These are phyloP conservation scores for Zopfia rhizophila DNA, from an alignment of 2,329 filamentous ascomycete species.

Conservation along the genomic window DNA sequence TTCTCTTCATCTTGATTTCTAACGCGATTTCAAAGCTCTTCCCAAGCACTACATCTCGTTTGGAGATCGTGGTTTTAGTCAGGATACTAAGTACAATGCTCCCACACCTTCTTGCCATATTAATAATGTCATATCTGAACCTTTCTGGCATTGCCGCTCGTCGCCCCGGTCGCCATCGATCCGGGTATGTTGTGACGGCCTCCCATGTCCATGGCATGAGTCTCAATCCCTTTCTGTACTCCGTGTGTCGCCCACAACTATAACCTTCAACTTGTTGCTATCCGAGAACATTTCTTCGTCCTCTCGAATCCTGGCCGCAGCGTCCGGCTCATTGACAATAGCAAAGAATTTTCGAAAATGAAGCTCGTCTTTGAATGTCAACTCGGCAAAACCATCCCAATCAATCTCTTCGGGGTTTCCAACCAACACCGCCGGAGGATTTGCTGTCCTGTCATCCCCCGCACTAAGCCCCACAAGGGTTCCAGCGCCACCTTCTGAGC, in stretches of 20 bases:
- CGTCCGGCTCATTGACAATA: constrained; percentile 23
- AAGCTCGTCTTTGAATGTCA: constrained; percentile 35
- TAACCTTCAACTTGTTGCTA: constrained; percentile 18
- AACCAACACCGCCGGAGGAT: constrained; percentile 32
- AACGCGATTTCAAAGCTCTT: too few relatives aligned
- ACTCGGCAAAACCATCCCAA: constrained; percentile 33
- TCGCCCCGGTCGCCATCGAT: too few relatives aligned
- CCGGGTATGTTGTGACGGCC: too few relatives aligned
- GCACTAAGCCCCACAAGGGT: neutral
- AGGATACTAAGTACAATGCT: too few relatives aligned
- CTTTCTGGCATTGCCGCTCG: too few relatives aligned
- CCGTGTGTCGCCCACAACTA: constrained; percentile 24
- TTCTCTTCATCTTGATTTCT: too few relatives aligned
- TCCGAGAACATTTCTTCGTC: constrained; percentile 34
- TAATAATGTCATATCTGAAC: too few relatives aligned
- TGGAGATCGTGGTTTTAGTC: too few relatives aligned
- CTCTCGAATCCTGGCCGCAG: constrained; percentile 28
- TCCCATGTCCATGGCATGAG: too few relatives aligned
- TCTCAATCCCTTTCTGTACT: neutral
- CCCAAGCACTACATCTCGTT: too few relatives aligned
- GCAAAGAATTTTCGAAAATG: constrained; percentile 34
- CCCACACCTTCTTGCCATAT: too few relatives aligned
- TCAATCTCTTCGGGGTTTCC: constrained; percentile 25
- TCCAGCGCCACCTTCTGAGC: constrained; percentile 1
- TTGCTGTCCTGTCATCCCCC: constrained; percentile 13